Evolutionary conservation across 2,329 filamentous ascomycete species (phyloP).

Genomic region (Talaromyces rugulosus): DNA sequence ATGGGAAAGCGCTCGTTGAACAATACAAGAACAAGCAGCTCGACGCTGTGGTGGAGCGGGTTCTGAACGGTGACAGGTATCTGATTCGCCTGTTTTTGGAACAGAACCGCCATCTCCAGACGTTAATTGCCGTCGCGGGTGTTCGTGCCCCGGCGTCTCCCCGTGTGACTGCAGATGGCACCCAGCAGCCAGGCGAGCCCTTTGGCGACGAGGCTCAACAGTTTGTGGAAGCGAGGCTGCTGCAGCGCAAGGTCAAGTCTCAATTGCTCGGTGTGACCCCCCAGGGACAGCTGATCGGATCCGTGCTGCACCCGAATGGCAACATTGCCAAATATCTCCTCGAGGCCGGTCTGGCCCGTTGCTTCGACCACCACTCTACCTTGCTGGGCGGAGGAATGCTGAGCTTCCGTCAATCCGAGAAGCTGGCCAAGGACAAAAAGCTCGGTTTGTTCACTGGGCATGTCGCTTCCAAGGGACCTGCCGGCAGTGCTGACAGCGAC

Average conservation of each 20-base stretch:
- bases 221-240: constrained; percentile 79
- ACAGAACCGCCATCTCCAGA: constrained; percentile 81
- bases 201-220: constrained; percentile 82
- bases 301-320: constrained; percentile 80
- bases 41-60: constrained; percentile 82
- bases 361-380: constrained; percentile 93
- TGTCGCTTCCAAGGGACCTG: constrained; percentile 60
- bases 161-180: constrained; percentile 72
- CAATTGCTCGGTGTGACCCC: constrained; percentile 82
- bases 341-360: constrained; percentile 82
- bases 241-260: constrained; percentile 81
- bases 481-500: constrained; percentile 64
- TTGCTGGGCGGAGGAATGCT: constrained; percentile 88
- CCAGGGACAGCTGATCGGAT: constrained; percentile 86
- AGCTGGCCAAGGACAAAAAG: constrained; percentile 70
- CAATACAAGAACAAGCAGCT: constrained; percentile 81
- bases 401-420: constrained; percentile 78
- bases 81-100: constrained; percentile 76
- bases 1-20: constrained; percentile 70
- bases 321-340: constrained; percentile 91
- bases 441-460: constrained; percentile 78
- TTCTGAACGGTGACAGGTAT: constrained; percentile 85
- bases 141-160: constrained; percentile 87
- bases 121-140: constrained; percentile 83
- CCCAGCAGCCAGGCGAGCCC: constrained; percentile 80